Conservation (phyloP, 345 rosid species). For the Linum tenue region DNA sequence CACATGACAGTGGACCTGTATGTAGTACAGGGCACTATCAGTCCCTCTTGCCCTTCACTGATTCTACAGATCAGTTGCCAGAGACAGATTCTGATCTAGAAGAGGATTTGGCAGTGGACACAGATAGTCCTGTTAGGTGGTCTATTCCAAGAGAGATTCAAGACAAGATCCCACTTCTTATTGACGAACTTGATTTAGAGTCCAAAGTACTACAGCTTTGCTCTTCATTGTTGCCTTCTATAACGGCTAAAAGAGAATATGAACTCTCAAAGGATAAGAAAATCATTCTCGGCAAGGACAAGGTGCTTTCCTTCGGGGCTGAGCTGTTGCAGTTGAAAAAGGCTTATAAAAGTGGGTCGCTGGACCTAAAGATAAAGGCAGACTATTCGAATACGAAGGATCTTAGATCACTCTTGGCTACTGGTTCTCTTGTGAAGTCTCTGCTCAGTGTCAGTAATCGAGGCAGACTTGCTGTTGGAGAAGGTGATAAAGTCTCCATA, state of each 20-base stretch:
- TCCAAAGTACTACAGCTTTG: constrained; percentile 61
- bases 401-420: constrained; percentile 70
- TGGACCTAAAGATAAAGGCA: constrained; percentile 91
- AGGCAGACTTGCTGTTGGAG: constrained; percentile 99
- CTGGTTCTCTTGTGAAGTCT: constrained; percentile 89
- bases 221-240: constrained; percentile 62
- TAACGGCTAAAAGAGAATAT: constrained; percentile 66
- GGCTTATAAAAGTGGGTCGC: constrained; percentile 96
- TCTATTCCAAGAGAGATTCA: constrained; percentile 66
- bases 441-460: constrained; percentile 86
- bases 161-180: constrained; percentile 50
- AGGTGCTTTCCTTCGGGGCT: constrained; percentile 60
- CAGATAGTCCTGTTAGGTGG: constrained; percentile 44
- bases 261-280: constrained; percentile 59
- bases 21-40: constrained; percentile 53
- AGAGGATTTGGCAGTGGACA: constrained; percentile 47
- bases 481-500: constrained; percentile 97
- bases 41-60: constrained; percentile 65
- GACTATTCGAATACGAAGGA: constrained; percentile 93
- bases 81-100: constrained; percentile 92
- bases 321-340: constrained; percentile 90
- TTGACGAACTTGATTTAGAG: constrained; percentile 79
- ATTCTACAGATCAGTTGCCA: constrained; percentile 70
- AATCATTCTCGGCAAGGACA: constrained; percentile 61
- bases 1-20: constrained; percentile 44